phyloP scores from a whole-genome alignment of 495 filamentous ascomycete species.

The Neurospora sp. region DNA sequence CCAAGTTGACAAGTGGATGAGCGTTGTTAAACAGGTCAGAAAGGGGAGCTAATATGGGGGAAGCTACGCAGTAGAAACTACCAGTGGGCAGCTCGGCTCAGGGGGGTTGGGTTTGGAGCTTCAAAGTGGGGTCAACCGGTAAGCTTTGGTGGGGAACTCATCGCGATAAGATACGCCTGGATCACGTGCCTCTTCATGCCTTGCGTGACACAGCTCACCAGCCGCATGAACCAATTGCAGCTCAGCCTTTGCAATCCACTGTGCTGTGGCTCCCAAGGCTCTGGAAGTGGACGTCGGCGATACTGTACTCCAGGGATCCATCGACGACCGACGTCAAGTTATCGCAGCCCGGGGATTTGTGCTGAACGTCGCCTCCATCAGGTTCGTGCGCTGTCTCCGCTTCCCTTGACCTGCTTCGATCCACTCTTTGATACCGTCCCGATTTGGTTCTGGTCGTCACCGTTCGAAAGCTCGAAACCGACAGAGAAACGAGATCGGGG shows the following conservation, averaged over 20 bases:
- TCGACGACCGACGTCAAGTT: slow-evolving; percentile 27
- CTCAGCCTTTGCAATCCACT: neutral
- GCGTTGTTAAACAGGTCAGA: neutral
- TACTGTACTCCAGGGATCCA: neutral
- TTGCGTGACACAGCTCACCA: neutral
- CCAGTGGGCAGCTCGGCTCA: neutral
- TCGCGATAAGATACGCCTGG: too few relatives aligned
- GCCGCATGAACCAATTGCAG: neutral
- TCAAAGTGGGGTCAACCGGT: neutral
- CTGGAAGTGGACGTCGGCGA: neutral
- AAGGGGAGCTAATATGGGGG: neutral
- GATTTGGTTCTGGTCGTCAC: too few relatives aligned
- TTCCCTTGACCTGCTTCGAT: too few relatives aligned
- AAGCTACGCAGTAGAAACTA: neutral
- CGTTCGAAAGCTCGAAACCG: too few relatives aligned
- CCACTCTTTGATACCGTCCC: too few relatives aligned
- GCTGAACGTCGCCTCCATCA: slow-evolving; percentile 4
- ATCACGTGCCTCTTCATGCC: neutral
- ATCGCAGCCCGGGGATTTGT: slow-evolving; percentile 16
- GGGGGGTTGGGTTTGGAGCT: neutral
- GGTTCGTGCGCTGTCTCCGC: slow-evolving; percentile 6
- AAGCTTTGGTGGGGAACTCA: neutral
- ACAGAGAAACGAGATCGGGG: too few relatives aligned
- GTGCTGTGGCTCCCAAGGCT: neutral
- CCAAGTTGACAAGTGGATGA: neutral